phyloP scores from a whole-genome alignment of 2,329 filamentous ascomycete genomes.

The Celoporthe dispersa region DNA sequence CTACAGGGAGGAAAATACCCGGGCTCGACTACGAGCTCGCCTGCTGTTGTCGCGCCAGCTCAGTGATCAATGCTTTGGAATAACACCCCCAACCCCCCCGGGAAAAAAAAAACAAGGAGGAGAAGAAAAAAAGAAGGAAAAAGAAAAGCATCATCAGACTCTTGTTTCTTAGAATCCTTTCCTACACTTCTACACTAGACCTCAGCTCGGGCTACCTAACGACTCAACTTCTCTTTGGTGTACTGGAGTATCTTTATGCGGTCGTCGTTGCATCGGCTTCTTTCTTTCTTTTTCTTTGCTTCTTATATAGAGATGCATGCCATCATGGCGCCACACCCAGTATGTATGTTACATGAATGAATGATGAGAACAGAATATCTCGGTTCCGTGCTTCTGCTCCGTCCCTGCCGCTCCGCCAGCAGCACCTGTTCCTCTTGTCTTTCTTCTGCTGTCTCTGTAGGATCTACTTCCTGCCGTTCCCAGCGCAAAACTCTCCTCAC shows the following conservation, averaged over 20 bases:
- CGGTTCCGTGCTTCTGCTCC: conserved; percentile 11
- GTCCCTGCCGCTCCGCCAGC: neutral
- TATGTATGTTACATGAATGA: conserved; percentile 26
- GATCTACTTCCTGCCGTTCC: neutral
- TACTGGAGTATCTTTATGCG: conserved; percentile 20
- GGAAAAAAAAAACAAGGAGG: neutral
- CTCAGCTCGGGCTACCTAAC: conserved; percentile 22
- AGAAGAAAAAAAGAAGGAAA: neutral
- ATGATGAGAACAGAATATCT: conserved; percentile 20
- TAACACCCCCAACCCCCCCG: neutral
- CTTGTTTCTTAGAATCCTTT: conserved; percentile 19
- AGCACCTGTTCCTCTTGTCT: neutral
- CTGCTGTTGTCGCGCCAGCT: conserved; percentile 26
- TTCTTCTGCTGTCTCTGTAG: neutral
- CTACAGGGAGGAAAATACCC: conserved; percentile 46
- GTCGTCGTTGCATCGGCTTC: conserved; percentile 11
- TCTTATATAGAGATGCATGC: conserved; percentile 27
- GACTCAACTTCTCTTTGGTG: conserved; percentile 18
- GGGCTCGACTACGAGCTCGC: conserved; percentile 26
- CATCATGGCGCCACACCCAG: conserved; percentile 26
- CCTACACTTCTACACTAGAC: conserved; percentile 20
- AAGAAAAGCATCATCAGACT: conserved; percentile 1
- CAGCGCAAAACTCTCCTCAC: neutral
- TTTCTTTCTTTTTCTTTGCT: neutral
- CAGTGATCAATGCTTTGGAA: conserved; percentile 18